phyloP scores from a whole-genome alignment of 2,329 filamentous ascomycete species.

The Fusarium sp. region DNA sequence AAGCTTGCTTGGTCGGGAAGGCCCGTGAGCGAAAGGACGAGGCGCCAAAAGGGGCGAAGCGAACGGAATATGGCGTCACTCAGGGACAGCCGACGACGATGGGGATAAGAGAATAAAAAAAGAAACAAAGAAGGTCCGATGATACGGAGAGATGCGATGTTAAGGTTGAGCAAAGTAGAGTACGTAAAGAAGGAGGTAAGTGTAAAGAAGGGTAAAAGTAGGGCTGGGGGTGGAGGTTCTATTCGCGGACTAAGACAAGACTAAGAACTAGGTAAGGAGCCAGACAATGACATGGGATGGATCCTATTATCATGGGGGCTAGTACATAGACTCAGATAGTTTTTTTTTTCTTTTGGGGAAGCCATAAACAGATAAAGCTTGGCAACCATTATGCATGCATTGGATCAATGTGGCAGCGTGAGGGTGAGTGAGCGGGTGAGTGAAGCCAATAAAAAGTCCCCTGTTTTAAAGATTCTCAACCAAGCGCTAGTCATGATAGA shows the following conservation, averaged over 20 bases:
- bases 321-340: neutral
- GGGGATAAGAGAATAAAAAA: conserved; percentile 11
- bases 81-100: conserved; percentile 28
- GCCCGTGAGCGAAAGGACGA: conserved; percentile 27
- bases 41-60: conserved; percentile 29
- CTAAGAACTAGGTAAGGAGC: conserved; percentile 22
- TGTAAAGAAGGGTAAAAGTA: conserved; percentile 22
- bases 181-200: neutral
- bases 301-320: conserved; percentile 33
- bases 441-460: conserved; percentile 24
- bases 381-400: conserved; percentile 5
- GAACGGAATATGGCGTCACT: conserved; percentile 29
- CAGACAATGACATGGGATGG: conserved; percentile 31
- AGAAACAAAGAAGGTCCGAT: conserved; percentile 27
- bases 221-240: conserved; percentile 34
- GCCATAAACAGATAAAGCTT: conserved; percentile 23
- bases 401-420: neutral
- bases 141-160: conserved; percentile 9
- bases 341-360: conserved; percentile 8
- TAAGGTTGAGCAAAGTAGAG: neutral
- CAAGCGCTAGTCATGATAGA: conserved; percentile 5
- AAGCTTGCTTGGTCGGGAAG: neutral
- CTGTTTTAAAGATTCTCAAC: conserved; percentile 16
- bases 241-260: conserved; percentile 7
- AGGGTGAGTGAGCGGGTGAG: neutral